Conservation (phyloP, 1,284 basidiomycete species). For the Ustanciosporium gigantosporum region DNA sequence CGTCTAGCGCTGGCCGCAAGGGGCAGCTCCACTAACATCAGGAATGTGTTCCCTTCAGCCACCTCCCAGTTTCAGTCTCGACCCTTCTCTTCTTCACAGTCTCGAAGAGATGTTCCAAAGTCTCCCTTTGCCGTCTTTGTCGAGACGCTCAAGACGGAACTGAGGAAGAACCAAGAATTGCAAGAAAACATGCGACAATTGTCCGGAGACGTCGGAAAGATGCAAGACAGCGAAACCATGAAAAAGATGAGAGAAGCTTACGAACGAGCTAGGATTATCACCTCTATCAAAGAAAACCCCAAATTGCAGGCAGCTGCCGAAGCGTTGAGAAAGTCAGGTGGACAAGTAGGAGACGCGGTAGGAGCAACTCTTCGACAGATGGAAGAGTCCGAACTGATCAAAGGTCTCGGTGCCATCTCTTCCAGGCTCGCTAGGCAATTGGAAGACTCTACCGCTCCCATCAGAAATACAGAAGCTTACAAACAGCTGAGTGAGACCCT, state of each 20-base stretch:
- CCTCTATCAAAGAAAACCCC: slow-evolving; percentile 96
- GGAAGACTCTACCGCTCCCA: slow-evolving; percentile 61
- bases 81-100: no score
- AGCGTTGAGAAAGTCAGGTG: slow-evolving; percentile 82
- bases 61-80: no score
- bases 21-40: no score
- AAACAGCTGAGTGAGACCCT: slow-evolving; percentile 86
- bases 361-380: slow-evolving; percentile 83
- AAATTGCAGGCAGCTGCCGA: slow-evolving; percentile 85
- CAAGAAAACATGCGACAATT: slow-evolving; percentile 96
- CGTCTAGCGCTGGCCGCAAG: no score
- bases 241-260: slow-evolving; percentile 85
- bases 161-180: slow-evolving; percentile 88
- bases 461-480: slow-evolving; percentile 93
- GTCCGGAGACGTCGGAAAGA: slow-evolving; percentile 93
- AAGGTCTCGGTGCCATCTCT: slow-evolving; percentile 64
- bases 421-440: slow-evolving; percentile 47
- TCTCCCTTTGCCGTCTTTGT: slow-evolving; percentile 96
- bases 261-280: slow-evolving; percentile 88
- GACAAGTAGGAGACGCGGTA: slow-evolving; percentile 92
- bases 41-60: no score
- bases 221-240: slow-evolving; percentile 97
- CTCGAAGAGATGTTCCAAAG: no score
- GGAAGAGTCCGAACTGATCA: slow-evolving; percentile 91
- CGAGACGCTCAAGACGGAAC: slow-evolving; percentile 86